Percentiles rank a stretch among this genome's conserved stretches.
Evolutionary conservation across 768 basidiomycete genomes (phyloP).

Genomic region (Xerocomus spinulosus): DNA sequence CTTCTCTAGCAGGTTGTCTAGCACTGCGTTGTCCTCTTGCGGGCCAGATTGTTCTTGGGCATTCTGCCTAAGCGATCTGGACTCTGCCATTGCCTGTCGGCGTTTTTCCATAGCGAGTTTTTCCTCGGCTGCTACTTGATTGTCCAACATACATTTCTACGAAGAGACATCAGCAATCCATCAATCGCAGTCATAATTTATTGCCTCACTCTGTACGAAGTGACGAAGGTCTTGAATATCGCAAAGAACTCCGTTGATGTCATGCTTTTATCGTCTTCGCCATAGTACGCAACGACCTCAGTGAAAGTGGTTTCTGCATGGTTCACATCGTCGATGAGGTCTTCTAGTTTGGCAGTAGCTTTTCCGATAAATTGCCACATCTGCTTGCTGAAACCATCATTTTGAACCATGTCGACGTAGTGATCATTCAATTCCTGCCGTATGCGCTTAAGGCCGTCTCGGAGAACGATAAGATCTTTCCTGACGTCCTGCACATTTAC

Average conservation of each 20-base stretch:
- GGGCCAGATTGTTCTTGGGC: constrained; percentile 37
- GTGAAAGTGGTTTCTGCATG: constrained; percentile 78
- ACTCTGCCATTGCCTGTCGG: constrained; percentile 60
- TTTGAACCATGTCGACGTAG: constrained; percentile 65
- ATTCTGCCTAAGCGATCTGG: constrained; percentile 52
- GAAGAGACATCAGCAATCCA: constrained; percentile 6
- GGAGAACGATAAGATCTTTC: constrained; percentile 66
- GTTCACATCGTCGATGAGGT: constrained; percentile 82
- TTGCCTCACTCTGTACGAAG: constrained; percentile 72
- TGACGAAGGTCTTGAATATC: constrained; percentile 95
- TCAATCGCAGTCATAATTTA: not conserved
- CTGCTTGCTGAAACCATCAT: constrained; percentile 78
- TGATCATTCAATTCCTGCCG: constrained; percentile 76
- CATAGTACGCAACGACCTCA: constrained; percentile 87
- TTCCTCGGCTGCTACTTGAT: constrained; percentile 70
- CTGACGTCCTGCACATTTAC: constrained; percentile 86
- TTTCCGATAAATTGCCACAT: constrained; percentile 89
- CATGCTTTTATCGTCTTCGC: constrained; percentile 87
- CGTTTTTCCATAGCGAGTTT: constrained; percentile 63
- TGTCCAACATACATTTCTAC: constrained; percentile 86
- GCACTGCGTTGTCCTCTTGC: constrained; percentile 52
- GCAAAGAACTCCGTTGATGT: constrained; percentile 91
- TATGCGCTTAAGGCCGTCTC: constrained; percentile 73
- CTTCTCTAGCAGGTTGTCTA: constrained; percentile 70
- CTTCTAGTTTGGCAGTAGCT: constrained; percentile 71